Percentiles rank a stretch among this genome's conserved stretches.
Evolutionary conservation across 139 green algal species (phyloP).

Genomic region (Ettlia oleoabundans): DNA sequence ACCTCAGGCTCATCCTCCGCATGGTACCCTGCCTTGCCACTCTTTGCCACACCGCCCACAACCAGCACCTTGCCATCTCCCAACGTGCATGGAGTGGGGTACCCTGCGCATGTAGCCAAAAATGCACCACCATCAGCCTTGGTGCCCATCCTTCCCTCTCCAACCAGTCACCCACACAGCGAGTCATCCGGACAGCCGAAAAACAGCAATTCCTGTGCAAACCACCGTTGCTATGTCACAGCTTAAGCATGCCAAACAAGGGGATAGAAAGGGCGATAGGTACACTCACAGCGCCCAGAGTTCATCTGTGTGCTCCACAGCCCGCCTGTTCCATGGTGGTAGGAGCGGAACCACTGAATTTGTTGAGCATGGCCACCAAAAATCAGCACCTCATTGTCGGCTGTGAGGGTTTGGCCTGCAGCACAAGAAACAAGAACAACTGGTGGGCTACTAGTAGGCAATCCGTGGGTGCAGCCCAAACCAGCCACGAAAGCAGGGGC

Average conservation of each 20-base stretch:
- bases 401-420: slow-evolving; percentile 3
- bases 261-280: too few relatives aligned
- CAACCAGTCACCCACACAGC: too few relatives aligned
- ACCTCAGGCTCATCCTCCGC: background rate
- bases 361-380: slow-evolving; percentile 16
- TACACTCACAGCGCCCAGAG: slow-evolving; percentile 7
- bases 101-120: background rate
- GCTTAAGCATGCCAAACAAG: too few relatives aligned
- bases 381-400: background rate
- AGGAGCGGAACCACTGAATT: slow-evolving; percentile 2
- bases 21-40: slow-evolving; percentile 15
- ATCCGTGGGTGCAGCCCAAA: background rate
- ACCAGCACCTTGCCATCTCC: slow-evolving; percentile 1
- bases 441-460: background rate
- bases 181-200: too few relatives aligned
- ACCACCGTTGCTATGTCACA: too few relatives aligned
- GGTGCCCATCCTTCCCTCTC: too few relatives aligned
- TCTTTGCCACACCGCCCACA: slow-evolving; percentile 2
- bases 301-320: background rate
- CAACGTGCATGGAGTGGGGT: background rate
- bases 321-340: background rate
- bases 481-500: too few relatives aligned
- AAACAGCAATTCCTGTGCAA: too few relatives aligned
- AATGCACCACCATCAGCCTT: too few relatives aligned
- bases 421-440: background rate